Evolutionary conservation across 257 asterid genomes (phyloP).

Genomic region (Anisodus acutangulus): DNA sequence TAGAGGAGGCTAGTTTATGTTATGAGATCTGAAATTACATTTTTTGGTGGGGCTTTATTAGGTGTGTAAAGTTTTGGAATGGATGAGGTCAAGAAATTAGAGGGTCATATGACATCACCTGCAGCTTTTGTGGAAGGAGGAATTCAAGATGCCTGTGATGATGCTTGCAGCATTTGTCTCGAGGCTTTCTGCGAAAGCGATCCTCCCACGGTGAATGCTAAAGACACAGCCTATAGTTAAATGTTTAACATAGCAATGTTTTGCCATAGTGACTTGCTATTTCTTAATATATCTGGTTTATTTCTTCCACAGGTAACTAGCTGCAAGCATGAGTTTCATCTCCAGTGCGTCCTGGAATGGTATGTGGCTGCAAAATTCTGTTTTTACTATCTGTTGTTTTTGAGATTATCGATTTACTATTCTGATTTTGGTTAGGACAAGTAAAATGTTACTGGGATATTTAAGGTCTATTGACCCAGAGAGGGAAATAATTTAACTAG

Average conservation of each 20-base stretch:
- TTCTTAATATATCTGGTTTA: conserved; percentile 20
- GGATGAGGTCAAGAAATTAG: conserved; percentile 63
- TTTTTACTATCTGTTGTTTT: not conserved
- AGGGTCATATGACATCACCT: conserved; percentile 67
- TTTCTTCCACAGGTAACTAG: conserved; percentile 59
- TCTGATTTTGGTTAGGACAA: not conserved
- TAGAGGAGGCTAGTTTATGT: not conserved
- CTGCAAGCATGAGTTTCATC: conserved; percentile 93
- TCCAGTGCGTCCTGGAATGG: conserved; percentile 96
- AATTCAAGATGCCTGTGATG: conserved; percentile 89
- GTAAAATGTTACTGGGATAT: not conserved
- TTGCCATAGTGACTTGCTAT: not conserved
- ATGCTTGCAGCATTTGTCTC: conserved; percentile 96
- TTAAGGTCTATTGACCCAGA: not conserved
- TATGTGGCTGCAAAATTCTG: conserved; percentile 34
- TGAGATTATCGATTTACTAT: not conserved
- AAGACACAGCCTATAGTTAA: not conserved
- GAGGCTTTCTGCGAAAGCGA: conserved; percentile 77
- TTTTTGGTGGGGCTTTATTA: conserved; percentile 26
- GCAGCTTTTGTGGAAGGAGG: conserved; percentile 99
- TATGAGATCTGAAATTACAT: not conserved
- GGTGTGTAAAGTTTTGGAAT: conserved; percentile 46
- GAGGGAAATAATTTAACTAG: conserved; percentile 5
- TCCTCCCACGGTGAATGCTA: conserved; percentile 72
- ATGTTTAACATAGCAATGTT: not conserved